A percentile compares a stretch with the other conserved stretches of the same genome.
Evolutionary conservation across 176 grass and related monocot species (phyloP).

Genomic region (Eragrostis nindensis): DNA sequence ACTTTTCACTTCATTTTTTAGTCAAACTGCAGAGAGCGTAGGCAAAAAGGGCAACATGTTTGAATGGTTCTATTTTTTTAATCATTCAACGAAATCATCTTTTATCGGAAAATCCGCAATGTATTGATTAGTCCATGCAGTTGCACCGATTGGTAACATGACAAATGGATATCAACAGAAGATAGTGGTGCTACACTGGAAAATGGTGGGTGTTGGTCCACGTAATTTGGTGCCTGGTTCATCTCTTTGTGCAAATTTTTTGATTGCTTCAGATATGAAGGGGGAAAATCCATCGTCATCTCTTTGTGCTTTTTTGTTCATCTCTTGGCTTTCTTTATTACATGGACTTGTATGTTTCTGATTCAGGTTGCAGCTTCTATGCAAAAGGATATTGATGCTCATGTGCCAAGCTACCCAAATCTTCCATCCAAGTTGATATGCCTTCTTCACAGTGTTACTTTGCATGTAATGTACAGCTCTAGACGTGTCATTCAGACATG

Average conservation of each 20-base stretch:
- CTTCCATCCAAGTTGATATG: slow-evolving; percentile 97
- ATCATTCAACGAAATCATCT: slow-evolving; percentile 33
- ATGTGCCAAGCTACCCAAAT: slow-evolving; percentile 93
- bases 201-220: background rate
- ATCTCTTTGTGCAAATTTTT: background rate
- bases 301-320: background rate
- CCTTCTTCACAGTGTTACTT: slow-evolving; percentile 91
- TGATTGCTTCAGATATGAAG: background rate
- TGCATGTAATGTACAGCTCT: slow-evolving; percentile 72
- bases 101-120: slow-evolving; percentile 19
- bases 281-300: background rate
- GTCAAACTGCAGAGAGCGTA: slow-evolving; percentile 36
- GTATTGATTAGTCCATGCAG: background rate
- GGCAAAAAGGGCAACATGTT: slow-evolving; percentile 45
- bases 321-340: background rate
- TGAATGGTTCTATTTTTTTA: slow-evolving; percentile 42
- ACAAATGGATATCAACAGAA: slow-evolving; percentile 13
- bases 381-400: slow-evolving; percentile 94
- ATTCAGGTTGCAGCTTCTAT: slow-evolving; percentile 99
- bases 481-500: slow-evolving; percentile 4
- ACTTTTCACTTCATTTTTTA: slow-evolving; percentile 48
- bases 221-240: slow-evolving; percentile 10
- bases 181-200: background rate
- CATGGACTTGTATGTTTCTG: slow-evolving; percentile 38
- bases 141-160: slow-evolving; percentile 5